phyloP scores from a whole-genome alignment of 192 early-diverging fungal species.

The Phlyctochytrium planicorne region DNA sequence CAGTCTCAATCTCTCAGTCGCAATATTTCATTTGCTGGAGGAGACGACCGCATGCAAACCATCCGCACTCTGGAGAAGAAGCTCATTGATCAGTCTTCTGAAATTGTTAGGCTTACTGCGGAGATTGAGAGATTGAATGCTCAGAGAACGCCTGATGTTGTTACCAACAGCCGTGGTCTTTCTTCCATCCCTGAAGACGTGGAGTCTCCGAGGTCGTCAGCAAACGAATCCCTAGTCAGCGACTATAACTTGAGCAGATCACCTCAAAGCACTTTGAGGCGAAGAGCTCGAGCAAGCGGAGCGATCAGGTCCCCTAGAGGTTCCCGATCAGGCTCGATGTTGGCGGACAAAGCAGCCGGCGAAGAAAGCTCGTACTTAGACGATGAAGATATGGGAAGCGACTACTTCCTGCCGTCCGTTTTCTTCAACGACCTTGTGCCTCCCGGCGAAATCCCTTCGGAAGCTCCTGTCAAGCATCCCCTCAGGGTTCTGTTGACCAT shows the following conservation, averaged over 20 bases:
- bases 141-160: neutral
- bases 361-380: conserved; percentile 1
- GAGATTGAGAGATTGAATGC: neutral
- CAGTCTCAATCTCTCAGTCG: too few relatives aligned
- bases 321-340: neutral
- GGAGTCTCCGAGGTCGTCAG: neutral
- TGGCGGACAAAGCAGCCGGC: conserved; percentile 3
- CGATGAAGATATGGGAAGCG: neutral
- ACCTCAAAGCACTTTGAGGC: neutral
- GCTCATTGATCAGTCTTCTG: neutral
- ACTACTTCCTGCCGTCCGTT: conserved; percentile 7
- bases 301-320: neutral
- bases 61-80: neutral
- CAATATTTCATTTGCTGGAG: too few relatives aligned
- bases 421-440: conserved; percentile 8
- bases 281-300: neutral
- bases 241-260: neutral
- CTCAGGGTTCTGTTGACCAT: neutral
- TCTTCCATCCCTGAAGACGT: neutral
- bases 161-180: neutral
- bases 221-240: neutral
- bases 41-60: too few relatives aligned
- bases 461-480: neutral
- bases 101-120: neutral
- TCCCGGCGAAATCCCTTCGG: neutral